phyloP scores from a whole-genome alignment of 2,329 filamentous ascomycete species.

The Setomelanomma holmii region DNA sequence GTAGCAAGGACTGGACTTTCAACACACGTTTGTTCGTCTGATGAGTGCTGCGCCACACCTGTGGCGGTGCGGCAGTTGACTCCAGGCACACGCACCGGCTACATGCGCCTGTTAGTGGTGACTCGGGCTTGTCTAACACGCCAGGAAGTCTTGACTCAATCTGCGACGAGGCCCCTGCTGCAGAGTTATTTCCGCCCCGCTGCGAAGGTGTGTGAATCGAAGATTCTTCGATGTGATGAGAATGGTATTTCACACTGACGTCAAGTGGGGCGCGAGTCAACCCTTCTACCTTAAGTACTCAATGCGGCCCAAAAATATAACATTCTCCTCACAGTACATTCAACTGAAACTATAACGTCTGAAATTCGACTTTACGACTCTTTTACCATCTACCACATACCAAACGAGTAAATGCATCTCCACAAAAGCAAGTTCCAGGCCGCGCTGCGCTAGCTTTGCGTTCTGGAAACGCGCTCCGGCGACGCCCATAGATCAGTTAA shows the following conservation, averaged over 20 bases:
- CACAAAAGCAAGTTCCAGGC: neutral
- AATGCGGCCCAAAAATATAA: neutral
- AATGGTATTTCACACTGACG: constrained; percentile 19
- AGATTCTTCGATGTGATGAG: constrained; percentile 13
- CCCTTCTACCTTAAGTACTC: neutral
- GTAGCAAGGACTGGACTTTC: neutral
- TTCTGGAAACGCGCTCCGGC: neutral
- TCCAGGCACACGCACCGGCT: too few relatives aligned
- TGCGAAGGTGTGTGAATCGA: too few relatives aligned
- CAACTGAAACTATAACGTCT: neutral
- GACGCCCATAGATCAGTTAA: neutral
- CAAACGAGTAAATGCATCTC: constrained; percentile 13
- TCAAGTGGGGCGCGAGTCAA: constrained; percentile 20
- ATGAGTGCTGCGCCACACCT: neutral
- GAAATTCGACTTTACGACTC: neutral
- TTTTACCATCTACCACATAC: constrained; percentile 2
- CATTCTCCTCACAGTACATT: neutral
- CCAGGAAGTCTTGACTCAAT: constrained; percentile 9
- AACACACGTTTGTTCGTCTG: neutral
- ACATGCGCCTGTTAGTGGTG: too few relatives aligned
- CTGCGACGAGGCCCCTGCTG: constrained; percentile 10
- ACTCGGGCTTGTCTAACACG: neutral
- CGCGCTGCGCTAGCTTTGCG: neutral
- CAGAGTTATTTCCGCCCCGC: neutral
- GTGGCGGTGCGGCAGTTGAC: neutral